Percentiles rank a stretch among this genome's conserved stretches.
Evolutionary conservation across 495 filamentous ascomycete species (phyloP).

Genomic region (Podospora bellae-mahoneyi): DNA sequence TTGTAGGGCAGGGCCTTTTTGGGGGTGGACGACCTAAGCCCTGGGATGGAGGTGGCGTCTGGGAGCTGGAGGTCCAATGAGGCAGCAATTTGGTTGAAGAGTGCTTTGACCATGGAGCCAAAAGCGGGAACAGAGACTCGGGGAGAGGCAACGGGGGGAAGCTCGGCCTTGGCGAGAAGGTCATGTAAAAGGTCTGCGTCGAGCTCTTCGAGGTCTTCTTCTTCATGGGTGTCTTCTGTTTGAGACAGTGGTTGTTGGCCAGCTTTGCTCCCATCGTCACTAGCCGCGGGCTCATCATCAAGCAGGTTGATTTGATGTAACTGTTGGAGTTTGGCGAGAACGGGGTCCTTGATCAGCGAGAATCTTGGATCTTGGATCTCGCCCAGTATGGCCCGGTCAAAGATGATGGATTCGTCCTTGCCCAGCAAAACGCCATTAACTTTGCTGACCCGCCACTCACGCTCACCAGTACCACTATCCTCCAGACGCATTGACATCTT

Average conservation of each 20-base stretch:
- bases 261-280: conserved; percentile 7
- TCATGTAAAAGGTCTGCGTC: neutral
- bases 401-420: conserved; percentile 83
- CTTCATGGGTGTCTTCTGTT: neutral
- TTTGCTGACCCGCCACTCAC: conserved; percentile 64
- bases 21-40: neutral
- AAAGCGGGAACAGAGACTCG: conserved; percentile 21
- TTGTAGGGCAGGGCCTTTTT: conserved; percentile 23
- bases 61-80: conserved; percentile 13
- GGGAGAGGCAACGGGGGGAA: conserved; percentile 3
- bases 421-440: conserved; percentile 79
- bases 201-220: conserved; percentile 7
- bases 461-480: conserved; percentile 37
- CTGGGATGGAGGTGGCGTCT: neutral
- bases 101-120: conserved; percentile 37
- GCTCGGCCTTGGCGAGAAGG: neutral
- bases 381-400: conserved; percentile 71
- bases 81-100: conserved; percentile 32
- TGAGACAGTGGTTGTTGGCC: conserved; percentile 6
- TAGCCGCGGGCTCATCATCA: conserved; percentile 41
- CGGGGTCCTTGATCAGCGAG: conserved; percentile 67
- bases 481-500: conserved; percentile 79
- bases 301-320: conserved; percentile 43
- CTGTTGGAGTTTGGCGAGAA: conserved; percentile 63
- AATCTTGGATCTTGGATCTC: conserved; percentile 81